Percentiles rank a stretch among this genome's conserved stretches.
Conservation (phyloP, 2,329 filamentous ascomycete genomes). For the Aureobasidium lini region DNA sequence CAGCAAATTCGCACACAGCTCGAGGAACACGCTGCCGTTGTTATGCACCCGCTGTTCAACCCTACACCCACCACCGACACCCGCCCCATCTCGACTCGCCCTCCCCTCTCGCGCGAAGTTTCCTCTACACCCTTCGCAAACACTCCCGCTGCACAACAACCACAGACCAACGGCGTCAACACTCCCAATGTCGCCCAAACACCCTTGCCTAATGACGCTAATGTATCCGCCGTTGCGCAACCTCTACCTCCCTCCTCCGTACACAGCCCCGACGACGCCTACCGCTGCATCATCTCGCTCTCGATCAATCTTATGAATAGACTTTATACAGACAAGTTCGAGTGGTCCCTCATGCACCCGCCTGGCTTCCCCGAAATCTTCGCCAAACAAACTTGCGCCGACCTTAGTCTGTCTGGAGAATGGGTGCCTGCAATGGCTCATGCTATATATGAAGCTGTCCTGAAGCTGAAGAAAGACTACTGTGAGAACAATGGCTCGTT, state of each 20-base stretch:
- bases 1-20: slow-evolving; percentile 91
- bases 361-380: slow-evolving; percentile 88
- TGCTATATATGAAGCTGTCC: slow-evolving; percentile 90
- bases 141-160: slow-evolving; percentile 32
- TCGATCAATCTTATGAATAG: slow-evolving; percentile 88
- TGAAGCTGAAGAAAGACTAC: slow-evolving; percentile 91
- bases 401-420: slow-evolving; percentile 81
- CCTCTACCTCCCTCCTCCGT: slow-evolving; percentile 49
- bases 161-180: slow-evolving; percentile 42
- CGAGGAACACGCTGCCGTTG: slow-evolving; percentile 92
- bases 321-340: slow-evolving; percentile 93
- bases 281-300: slow-evolving; percentile 83
- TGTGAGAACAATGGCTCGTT: slow-evolving; percentile 66
- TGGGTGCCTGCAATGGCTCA: slow-evolving; percentile 94
- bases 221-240: slow-evolving; percentile 63
- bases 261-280: slow-evolving; percentile 85
- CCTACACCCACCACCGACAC: slow-evolving; percentile 21
- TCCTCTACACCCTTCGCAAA: slow-evolving; percentile 36
- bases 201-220: slow-evolving; percentile 41
- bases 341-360: slow-evolving; percentile 91
- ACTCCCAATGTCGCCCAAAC: slow-evolving; percentile 37
- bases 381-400: slow-evolving; percentile 84
- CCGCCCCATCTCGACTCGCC: slow-evolving; percentile 26
- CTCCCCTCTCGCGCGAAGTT: slow-evolving; percentile 42
- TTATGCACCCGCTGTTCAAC: slow-evolving; percentile 81